Base-by-base conservation (phyloP, 495 filamentous ascomycete genomes). In the Penicillium taxi region DNA sequence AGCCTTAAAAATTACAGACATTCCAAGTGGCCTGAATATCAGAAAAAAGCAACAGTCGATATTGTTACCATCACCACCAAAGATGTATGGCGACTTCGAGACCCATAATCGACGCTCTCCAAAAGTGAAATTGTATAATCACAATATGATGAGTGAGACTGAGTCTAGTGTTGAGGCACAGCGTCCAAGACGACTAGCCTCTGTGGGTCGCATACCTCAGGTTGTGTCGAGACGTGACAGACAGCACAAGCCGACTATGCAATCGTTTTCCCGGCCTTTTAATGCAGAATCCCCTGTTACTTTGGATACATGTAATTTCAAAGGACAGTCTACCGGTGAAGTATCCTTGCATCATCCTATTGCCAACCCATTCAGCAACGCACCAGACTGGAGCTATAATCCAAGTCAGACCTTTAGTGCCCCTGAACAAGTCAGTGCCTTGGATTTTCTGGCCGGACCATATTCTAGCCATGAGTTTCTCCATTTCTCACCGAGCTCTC, bases 141-240 rank as follows among this genome's bases (percentile, higher is more conserved):
- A 57, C 28, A 49, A 53, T 25, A 28, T 48, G 1, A 33, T 46
- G 24, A 15, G 41, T 11, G 50, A 46, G 1, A 32, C 40, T 5
- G 39, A 61, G n/a, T 32, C 22, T 5, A 48, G 36, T 24, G 47
- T 55, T 2, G 45, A 61, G 14, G 48, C 39, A 36, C 37, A 52
- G 19, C 64, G 50, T 0, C 56, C 52, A 28, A 65, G 58, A 42
- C 64, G 77, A 29, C 64, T 95, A 18, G 76, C 80, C 24, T 89
- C 87, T 48, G 79, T 96, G 37, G 90, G 89, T 9, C 81, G 90
- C 7, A 96, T 96, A 42, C 90, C 90, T 14, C 80, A 80, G 47
- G 86, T 96, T 8, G 75, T 90, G 23, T 89, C 81, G 26, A 71
- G 68, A 26, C 67, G 75, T 23, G 81, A 81, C 38, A 74, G 80